Evolutionary conservation across 2,329 filamentous ascomycete genomes (phyloP).

Genomic region (Ophiostoma montium): DNA sequence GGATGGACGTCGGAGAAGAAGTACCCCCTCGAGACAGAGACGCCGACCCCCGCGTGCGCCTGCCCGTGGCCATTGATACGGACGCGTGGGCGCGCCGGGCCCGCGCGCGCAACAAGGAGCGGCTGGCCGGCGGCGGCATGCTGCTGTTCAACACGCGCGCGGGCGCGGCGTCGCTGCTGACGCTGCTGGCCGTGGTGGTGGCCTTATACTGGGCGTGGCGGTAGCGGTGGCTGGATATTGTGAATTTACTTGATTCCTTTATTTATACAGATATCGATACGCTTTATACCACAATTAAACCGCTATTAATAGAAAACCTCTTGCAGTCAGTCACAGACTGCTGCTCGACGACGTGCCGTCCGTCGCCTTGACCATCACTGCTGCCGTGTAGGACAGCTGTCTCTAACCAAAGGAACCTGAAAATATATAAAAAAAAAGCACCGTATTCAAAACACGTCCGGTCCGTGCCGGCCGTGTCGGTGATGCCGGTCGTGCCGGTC

Average conservation of each 20-base stretch:
- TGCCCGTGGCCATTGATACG: slow-evolving; percentile 39
- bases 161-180: slow-evolving; percentile 31
- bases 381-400: too few relatives aligned
- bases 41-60: slow-evolving; percentile 26
- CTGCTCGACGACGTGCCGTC: too few relatives aligned
- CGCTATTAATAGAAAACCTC: too few relatives aligned
- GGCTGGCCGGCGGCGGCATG: slow-evolving; percentile 39
- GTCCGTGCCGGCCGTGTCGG: too few relatives aligned
- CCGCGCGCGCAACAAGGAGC: slow-evolving; percentile 30
- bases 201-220: slow-evolving; percentile 31
- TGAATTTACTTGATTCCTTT: too few relatives aligned
- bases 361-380: too few relatives aligned
- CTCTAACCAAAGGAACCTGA: too few relatives aligned
- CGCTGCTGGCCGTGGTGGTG: slow-evolving; percentile 27
- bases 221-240: too few relatives aligned
- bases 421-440: not conserved
- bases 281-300: not conserved
- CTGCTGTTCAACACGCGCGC: slow-evolving; percentile 39
- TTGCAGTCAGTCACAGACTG: too few relatives aligned
- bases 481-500: too few relatives aligned
- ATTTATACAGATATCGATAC: too few relatives aligned
- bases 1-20: not conserved
- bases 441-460: not conserved
- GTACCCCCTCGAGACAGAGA: not conserved
- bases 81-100: slow-evolving; percentile 39